Percentiles rank a stretch among this genome's conserved stretches.
phyloP scores from a whole-genome alignment of 2,329 filamentous ascomycete genomes.

The Alternaria panax region DNA sequence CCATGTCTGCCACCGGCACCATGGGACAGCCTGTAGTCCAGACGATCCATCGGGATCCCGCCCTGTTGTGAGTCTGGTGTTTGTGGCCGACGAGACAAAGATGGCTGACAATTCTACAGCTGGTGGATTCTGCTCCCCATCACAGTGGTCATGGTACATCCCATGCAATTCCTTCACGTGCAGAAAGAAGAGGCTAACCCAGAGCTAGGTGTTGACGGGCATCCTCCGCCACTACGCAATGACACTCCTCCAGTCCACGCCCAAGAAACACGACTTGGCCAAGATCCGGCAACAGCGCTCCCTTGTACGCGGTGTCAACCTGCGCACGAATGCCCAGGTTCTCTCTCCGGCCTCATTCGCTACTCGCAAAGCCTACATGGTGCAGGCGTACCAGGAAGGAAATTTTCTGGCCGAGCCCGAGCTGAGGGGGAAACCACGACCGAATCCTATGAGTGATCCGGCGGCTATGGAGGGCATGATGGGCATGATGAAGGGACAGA shows the following conservation, averaged over 20 bases:
- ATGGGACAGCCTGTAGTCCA: conserved; percentile 91
- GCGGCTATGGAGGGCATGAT: conserved; percentile 99
- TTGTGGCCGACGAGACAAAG: background rate
- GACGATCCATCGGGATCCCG: conserved; percentile 97
- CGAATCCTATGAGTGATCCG: conserved; percentile 95
- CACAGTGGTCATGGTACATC: conserved; percentile 87
- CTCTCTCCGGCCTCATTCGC: conserved; percentile 81
- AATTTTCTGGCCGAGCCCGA: conserved; percentile 90
- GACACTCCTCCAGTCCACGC: conserved; percentile 83
- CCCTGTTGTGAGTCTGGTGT: conserved; percentile 78
- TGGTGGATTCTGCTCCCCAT: conserved; percentile 99
- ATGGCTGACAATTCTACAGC: conserved; percentile 60
- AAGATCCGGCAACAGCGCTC: conserved; percentile 84
- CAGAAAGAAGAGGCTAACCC: conserved; percentile 17
- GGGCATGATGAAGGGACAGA: conserved; percentile 99
- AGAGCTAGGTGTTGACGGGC: conserved; percentile 79
- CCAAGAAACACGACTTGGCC: conserved; percentile 80
- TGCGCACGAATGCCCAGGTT: conserved; percentile 82
- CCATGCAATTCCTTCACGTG: background rate
- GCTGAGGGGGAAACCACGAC: conserved; percentile 81
- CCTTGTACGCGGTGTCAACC: conserved; percentile 81
- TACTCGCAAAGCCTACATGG: conserved; percentile 79
- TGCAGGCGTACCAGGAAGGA: conserved; percentile 82
- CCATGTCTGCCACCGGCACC: conserved; percentile 35
- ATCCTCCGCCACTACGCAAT: conserved; percentile 95